Conservation (phyloP, 2,329 filamentous ascomycete species). For the Pyrenophora graminea region DNA sequence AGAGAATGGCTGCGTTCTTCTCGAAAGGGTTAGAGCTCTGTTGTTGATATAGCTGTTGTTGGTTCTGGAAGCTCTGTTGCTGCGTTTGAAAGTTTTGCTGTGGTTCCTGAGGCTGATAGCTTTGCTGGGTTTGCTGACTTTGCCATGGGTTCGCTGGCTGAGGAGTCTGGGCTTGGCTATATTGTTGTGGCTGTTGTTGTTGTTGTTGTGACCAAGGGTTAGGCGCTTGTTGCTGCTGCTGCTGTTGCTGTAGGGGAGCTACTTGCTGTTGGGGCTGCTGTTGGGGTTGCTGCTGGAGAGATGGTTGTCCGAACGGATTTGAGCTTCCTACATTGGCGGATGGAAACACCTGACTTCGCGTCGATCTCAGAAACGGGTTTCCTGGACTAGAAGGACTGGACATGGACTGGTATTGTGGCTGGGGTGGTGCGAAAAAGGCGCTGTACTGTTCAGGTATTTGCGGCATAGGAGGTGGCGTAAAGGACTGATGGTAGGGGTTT, state of each 20-base stretch:
- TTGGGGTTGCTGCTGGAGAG: slow-evolving; percentile 25
- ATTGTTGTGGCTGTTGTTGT: slow-evolving; percentile 21
- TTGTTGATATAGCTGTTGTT: slow-evolving; percentile 32
- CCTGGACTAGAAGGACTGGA: slow-evolving; percentile 44
- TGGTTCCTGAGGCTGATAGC: slow-evolving; percentile 24
- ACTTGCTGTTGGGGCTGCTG: slow-evolving; percentile 23
- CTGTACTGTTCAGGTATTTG: slow-evolving; percentile 47
- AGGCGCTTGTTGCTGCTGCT: slow-evolving; percentile 24
- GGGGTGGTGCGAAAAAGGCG: slow-evolving; percentile 38
- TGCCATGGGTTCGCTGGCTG: slow-evolving; percentile 33
- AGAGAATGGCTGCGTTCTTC: slow-evolving; percentile 71
- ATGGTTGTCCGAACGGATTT: slow-evolving; percentile 48
- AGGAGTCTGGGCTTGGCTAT: slow-evolving; percentile 13
- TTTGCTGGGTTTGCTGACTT: slow-evolving; percentile 30
- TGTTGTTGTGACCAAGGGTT: slow-evolving; percentile 31
- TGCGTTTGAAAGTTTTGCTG: slow-evolving; percentile 18
- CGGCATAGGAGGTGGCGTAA: slow-evolving; percentile 49
- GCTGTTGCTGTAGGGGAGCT: slow-evolving; percentile 13
- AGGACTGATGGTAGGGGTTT: slow-evolving; percentile 49
- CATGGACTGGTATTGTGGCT: slow-evolving; percentile 46
- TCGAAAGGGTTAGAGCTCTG: slow-evolving; percentile 56
- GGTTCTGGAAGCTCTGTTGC: slow-evolving; percentile 21
- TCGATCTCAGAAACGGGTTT: slow-evolving; percentile 52
- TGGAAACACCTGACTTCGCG: slow-evolving; percentile 50
- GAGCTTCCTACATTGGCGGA: slow-evolving; percentile 30